These are phyloP conservation scores for Amoebophrya sp. DNA, from an alignment of 169 alveolate species.

Conservation along the genomic window DNA sequence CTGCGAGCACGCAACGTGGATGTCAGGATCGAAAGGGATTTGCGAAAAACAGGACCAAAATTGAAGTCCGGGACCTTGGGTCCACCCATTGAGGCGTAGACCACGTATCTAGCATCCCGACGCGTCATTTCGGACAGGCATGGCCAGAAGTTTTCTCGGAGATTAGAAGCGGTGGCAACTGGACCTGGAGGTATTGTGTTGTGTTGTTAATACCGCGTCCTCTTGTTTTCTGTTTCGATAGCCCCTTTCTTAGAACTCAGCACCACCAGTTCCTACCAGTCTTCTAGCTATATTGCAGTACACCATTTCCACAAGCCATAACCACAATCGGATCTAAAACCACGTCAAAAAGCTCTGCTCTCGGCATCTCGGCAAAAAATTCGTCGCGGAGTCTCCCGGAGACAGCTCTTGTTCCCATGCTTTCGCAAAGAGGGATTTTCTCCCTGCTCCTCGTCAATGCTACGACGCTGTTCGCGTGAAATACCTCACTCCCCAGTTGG, in stretches of 20 bases:
- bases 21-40: background rate
- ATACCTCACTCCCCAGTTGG: background rate
- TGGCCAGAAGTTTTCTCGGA: background rate
- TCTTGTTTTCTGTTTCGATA: too few relatives aligned
- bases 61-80: slow-evolving; percentile 11
- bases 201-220: too few relatives aligned
- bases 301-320: too few relatives aligned
- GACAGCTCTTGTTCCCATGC: background rate
- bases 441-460: background rate
- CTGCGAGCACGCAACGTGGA: background rate
- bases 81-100: slow-evolving; percentile 5
- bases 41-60: background rate
- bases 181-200: too few relatives aligned
- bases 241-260: too few relatives aligned
- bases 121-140: background rate
- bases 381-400: background rate
- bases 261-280: too few relatives aligned
- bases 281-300: too few relatives aligned
- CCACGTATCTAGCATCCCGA: slow-evolving; percentile 1
- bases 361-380: background rate
- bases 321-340: background rate
- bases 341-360: background rate
- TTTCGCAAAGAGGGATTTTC: background rate
- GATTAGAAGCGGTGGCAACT: too few relatives aligned
- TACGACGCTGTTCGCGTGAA: background rate